phyloP scores from a whole-genome alignment of 2,329 filamentous ascomycete genomes.

The Leptographium procerum region DNA sequence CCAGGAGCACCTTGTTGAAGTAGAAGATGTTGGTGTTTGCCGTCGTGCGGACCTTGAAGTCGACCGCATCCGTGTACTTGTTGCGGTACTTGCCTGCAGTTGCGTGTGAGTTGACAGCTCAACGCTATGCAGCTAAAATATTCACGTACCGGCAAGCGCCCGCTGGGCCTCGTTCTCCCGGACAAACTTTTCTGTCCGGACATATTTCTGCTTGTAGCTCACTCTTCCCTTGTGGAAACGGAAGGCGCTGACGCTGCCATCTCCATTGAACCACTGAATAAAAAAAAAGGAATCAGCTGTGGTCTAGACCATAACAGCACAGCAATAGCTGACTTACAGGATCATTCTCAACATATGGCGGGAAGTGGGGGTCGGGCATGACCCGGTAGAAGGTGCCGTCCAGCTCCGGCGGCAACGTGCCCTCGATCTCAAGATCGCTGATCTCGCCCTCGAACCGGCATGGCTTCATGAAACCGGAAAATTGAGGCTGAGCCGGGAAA shows the following conservation, averaged over 20 bases:
- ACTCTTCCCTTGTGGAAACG: background rate
- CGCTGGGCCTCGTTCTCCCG: background rate
- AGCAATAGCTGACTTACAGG: background rate
- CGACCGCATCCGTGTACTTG: background rate
- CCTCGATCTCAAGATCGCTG: background rate
- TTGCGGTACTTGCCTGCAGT: background rate
- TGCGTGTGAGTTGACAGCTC: background rate
- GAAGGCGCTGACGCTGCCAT: background rate
- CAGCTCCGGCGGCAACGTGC: background rate
- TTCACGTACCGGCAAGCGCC: background rate
- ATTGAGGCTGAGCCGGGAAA: background rate
- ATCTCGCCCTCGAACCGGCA: slow-evolving; percentile 5
- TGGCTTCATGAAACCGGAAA: slow-evolving; percentile 3
- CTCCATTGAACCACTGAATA: background rate
- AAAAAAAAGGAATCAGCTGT: too few relatives aligned
- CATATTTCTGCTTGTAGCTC: background rate
- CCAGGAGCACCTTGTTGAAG: background rate
- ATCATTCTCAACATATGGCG: background rate
- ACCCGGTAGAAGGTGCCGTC: background rate
- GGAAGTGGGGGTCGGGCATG: background rate
- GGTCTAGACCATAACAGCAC: background rate
- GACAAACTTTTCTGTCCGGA: background rate
- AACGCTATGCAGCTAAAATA: too few relatives aligned
- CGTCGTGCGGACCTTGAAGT: slow-evolving; percentile 2
- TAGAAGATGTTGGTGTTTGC: background rate